Evolutionary conservation across 768 basidiomycete genomes (phyloP).

Genomic region (Rhodotorula babjevae): DNA sequence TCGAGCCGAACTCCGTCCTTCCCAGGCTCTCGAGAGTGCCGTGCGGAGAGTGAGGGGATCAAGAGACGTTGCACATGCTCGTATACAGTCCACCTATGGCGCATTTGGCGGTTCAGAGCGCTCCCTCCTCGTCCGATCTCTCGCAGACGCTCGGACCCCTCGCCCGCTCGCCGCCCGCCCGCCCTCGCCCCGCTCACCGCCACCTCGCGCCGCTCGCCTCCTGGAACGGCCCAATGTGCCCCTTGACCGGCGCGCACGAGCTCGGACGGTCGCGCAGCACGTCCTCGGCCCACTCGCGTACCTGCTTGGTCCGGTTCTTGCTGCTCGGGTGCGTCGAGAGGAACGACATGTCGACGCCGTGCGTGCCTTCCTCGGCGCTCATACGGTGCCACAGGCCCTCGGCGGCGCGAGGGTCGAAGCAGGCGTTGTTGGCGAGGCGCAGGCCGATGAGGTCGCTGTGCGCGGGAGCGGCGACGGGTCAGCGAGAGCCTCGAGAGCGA

Average conservation of each 20-base stretch:
- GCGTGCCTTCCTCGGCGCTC: conserved; percentile 55
- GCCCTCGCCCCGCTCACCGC: too few species aligned
- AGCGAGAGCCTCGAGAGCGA: neutral
- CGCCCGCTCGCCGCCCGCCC: too few species aligned
- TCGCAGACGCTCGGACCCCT: too few species aligned
- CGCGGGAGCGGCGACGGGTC: neutral
- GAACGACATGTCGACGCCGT: conserved; percentile 54
- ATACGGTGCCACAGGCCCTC: conserved; percentile 73
- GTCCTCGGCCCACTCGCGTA: conserved; percentile 39
- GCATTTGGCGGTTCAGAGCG: too few species aligned
- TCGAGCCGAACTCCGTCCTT: too few species aligned
- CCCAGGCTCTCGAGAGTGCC: too few species aligned
- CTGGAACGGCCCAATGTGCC: conserved; percentile 16
- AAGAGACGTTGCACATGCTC: too few species aligned
- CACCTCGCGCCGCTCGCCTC: neutral
- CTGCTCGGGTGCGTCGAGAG: conserved; percentile 76
- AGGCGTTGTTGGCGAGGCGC: conserved; percentile 71
- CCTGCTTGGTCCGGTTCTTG: conserved; percentile 59
- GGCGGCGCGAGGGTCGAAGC: conserved; percentile 74
- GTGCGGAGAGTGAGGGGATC: too few species aligned
- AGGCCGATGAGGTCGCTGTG: conserved; percentile 82
- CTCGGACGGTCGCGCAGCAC: conserved; percentile 23
- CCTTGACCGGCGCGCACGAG: conserved; percentile 4
- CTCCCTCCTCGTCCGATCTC: too few species aligned
- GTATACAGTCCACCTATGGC: too few species aligned